Evolutionary conservation across 1,139 yeast species (phyloP).

Genomic region (Eremothecium gossypii): DNA sequence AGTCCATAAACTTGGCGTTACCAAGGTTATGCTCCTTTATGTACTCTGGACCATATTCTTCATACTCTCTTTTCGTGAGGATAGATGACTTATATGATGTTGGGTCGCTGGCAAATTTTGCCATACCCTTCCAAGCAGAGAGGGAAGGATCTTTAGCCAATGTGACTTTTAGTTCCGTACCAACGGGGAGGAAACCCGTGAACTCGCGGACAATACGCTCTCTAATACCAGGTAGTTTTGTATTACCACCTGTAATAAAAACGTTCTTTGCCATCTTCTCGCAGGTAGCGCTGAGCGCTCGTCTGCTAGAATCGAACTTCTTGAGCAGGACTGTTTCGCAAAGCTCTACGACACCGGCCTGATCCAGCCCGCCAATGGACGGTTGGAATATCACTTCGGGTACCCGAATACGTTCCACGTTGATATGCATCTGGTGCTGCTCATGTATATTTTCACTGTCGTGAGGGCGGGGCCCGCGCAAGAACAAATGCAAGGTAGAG

Average conservation of each 20-base stretch:
- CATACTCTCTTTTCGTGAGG: constrained; percentile 64
- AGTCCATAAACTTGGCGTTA: constrained; percentile 33
- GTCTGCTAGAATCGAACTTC: constrained; percentile 50
- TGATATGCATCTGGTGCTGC: constrained; percentile 82
- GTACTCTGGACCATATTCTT: constrained; percentile 84
- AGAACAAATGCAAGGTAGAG: constrained; percentile 68
- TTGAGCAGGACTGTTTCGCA: constrained; percentile 57
- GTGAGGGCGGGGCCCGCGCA: constrained; percentile 79
- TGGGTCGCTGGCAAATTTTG: constrained; percentile 53
- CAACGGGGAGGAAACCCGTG: constrained; percentile 60
- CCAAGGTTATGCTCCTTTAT: constrained; percentile 82
- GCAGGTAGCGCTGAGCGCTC: constrained; percentile 26
- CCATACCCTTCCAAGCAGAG: constrained; percentile 96
- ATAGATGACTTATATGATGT: constrained; percentile 40
- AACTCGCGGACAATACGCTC: constrained; percentile 61
- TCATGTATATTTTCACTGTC: constrained; percentile 57
- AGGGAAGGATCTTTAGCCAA: constrained; percentile 56
- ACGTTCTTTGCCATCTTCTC: constrained; percentile 45
- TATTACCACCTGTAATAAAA: constrained; percentile 81
- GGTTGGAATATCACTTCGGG: constrained; percentile 94
- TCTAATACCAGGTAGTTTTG: constrained; percentile 55
- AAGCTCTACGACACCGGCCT: constrained; percentile 80
- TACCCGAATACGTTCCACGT: constrained; percentile 81
- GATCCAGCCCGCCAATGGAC: constrained; percentile 90
- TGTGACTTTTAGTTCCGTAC: constrained; percentile 51